Evolutionary conservation across 1,284 basidiomycete genomes (phyloP), one percentile per base, ranked within the genome.

Genomic region (Mycena sp.): DNA sequence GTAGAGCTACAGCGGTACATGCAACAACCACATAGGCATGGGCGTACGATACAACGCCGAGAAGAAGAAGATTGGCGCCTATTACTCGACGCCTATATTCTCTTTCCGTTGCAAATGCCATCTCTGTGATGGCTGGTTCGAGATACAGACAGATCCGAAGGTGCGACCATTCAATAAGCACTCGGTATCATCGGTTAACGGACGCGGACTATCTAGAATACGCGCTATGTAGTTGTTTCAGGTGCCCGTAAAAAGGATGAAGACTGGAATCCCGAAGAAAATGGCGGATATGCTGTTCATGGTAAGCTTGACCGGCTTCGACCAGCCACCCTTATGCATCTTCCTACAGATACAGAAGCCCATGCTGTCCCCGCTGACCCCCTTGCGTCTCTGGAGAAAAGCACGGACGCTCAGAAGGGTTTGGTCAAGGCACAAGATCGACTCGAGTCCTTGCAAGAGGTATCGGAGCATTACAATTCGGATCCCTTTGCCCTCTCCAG

Each of bases 41-140:
- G 96, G 96, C 28, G 96, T 98, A 3, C 92, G 98, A 2, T 99
- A 98, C 83, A 99, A 99, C 72, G 98, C 98, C 0, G 95, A 98
- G 77, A 99, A 99, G 85, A 91, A 91, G 79, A 98, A 97, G 77
- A 87, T 98, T 19, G 98, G 96, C n/a, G 89, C 87, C 67, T 99
- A 99, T 79, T 95, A 94, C 73, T 92, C 91, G 0, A 99, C 96
- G 0, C 94, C 96, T 2, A 98, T 99, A 57, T 99, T 84, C 76
- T 92, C 89, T 0, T 99, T 99, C 75, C 85, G 93, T 38, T 99
- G 97, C 80, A 99, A 99, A 83, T 99, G 98, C 73, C 95, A 98
- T 74, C 79, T 97, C 2, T 99, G 98, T 73, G 87, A 88, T 63
- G 89, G 89, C 23, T 95, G 93, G 92, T 99, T 99, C 67, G 96